phyloP scores from a whole-genome alignment of 139 green algal genomes.

The Deuterostichococcus epilithicus region DNA sequence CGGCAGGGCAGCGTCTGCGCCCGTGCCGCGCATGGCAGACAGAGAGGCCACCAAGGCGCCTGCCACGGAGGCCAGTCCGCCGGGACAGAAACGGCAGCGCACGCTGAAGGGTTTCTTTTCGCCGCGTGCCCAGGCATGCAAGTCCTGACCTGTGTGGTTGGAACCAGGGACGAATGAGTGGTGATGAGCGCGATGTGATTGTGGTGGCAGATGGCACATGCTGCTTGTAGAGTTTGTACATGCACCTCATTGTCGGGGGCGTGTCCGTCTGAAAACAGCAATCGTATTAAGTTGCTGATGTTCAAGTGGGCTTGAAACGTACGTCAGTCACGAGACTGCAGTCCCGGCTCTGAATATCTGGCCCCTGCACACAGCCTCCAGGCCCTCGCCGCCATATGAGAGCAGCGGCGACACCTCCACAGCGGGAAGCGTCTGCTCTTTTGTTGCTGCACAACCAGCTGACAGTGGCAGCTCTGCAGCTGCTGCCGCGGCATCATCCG shows the following conservation, averaged over 20 bases:
- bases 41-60: not conserved
- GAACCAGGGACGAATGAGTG: too few relatives aligned
- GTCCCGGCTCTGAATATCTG: slow-evolving; percentile 8
- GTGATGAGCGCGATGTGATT: too few relatives aligned
- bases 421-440: too few relatives aligned
- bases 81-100: not conserved
- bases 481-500: not conserved
- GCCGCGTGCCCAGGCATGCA: not conserved
- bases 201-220: not conserved
- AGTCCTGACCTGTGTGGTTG: not conserved
- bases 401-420: slow-evolving; percentile 71
- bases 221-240: not conserved
- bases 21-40: not conserved
- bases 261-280: too few relatives aligned
- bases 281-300: too few relatives aligned
- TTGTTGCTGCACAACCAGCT: not conserved
- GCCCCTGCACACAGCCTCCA: slow-evolving; percentile 33
- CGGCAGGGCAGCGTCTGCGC: not conserved
- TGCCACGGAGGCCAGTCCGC: too few relatives aligned
- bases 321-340: too few relatives aligned
- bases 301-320: too few relatives aligned
- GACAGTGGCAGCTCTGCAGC: not conserved
- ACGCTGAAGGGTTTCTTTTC: not conserved
- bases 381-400: slow-evolving; percentile 73
- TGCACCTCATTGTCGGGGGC: too few relatives aligned